Conservation (phyloP, 129 eudicot genomes). For the Scalesia atractyloides region DNA sequence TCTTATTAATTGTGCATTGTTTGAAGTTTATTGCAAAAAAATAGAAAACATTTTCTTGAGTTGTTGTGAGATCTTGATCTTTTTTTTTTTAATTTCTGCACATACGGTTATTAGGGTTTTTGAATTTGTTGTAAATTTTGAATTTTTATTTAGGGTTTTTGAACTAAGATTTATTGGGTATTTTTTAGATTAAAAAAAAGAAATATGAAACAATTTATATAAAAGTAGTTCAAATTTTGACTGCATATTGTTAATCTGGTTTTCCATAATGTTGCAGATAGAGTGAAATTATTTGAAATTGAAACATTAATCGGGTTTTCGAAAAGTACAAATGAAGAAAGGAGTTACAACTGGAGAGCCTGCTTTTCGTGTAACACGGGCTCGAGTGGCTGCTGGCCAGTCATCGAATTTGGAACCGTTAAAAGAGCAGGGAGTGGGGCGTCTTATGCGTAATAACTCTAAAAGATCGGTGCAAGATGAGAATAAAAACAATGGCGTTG, state of each 20-base stretch:
- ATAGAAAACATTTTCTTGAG: not conserved
- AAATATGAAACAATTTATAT: not conserved
- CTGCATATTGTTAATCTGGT: too few relatives aligned
- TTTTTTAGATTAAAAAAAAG: not conserved
- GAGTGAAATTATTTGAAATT: slow-evolving; percentile 21
- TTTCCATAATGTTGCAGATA: slow-evolving; percentile 34
- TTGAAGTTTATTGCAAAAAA: slow-evolving; percentile 3
- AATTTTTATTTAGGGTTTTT: slow-evolving; percentile 1
- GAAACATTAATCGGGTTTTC: slow-evolving; percentile 31
- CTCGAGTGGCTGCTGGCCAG: slow-evolving; percentile 56
- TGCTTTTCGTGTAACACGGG: slow-evolving; percentile 58
- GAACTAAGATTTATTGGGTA: not conserved
- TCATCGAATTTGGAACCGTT: slow-evolving; percentile 29
- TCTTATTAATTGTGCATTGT: slow-evolving; percentile 18
- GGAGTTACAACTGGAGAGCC: slow-evolving; percentile 38
- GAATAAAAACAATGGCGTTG: slow-evolving; percentile 32
- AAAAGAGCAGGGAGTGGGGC: slow-evolving; percentile 43
- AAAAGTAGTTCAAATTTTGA: not conserved
- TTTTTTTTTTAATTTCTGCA: not conserved
- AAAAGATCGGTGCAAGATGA: slow-evolving; percentile 58
- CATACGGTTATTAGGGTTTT: slow-evolving; percentile 30
- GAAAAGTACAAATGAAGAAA: slow-evolving; percentile 36
- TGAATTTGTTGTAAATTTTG: slow-evolving; percentile 7
- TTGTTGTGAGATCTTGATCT: slow-evolving; percentile 15
- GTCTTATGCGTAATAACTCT: slow-evolving; percentile 30